These are phyloP conservation scores for Lentinula boryana DNA, from an alignment of 768 basidiomycete species.

Conservation along the genomic window DNA sequence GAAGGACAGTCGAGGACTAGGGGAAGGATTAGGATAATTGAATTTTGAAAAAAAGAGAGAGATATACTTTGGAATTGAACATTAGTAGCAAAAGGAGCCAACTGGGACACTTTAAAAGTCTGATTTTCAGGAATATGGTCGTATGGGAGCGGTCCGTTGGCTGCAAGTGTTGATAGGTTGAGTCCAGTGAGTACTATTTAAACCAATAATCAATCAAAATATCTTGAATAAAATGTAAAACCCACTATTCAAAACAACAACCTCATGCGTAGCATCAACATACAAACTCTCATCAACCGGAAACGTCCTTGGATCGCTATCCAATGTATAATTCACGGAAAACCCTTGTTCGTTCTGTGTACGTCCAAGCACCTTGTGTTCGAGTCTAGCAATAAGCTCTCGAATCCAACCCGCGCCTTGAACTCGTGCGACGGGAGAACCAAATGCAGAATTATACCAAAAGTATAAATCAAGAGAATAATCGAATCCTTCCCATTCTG, in stretches of 20 bases:
- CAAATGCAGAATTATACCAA: constrained; percentile 79
- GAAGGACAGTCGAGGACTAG: constrained; percentile 57
- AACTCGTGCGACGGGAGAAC: constrained; percentile 71
- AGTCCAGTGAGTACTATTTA: constrained; percentile 72
- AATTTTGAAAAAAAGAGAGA: neutral
- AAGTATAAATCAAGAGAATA: constrained; percentile 72
- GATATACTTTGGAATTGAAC: constrained; percentile 79
- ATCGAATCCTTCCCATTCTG: constrained; percentile 92
- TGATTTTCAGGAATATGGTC: constrained; percentile 62
- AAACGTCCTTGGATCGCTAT: constrained; percentile 63
- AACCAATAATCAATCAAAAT: neutral
- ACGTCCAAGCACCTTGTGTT: constrained; percentile 56
- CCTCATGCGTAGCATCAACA: constrained; percentile 89
- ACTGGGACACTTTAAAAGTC: constrained; percentile 67
- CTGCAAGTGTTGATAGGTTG: constrained; percentile 72
- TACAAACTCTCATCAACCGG: constrained; percentile 70
- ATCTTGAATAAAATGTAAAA: neutral
- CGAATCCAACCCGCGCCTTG: constrained; percentile 79
- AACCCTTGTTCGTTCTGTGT: constrained; percentile 51
- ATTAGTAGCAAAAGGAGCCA: constrained; percentile 87
- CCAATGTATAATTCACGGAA: constrained; percentile 79
- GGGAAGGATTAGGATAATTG: constrained; percentile 12
- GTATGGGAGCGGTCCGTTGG: constrained; percentile 66
- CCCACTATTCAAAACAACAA: constrained; percentile 81
- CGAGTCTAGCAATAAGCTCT: constrained; percentile 79